phyloP scores from a whole-genome alignment of 805 yeast species.

The Metschnikowia drakensbergensis region DNA sequence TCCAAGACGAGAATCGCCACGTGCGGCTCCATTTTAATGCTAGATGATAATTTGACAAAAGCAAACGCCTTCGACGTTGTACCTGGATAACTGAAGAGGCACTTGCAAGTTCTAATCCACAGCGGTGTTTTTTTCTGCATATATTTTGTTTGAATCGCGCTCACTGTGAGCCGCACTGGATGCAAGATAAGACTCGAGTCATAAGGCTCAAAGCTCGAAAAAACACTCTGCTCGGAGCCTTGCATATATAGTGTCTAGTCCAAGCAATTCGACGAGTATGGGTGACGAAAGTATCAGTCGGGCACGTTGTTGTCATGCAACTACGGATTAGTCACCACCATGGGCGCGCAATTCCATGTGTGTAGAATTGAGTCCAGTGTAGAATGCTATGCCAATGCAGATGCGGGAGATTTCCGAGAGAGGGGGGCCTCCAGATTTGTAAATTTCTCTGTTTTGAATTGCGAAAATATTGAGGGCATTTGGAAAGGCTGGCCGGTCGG shows the following conservation, averaged over 20 bases:
- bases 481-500: too few relatives aligned
- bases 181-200: slow-evolving; percentile 3
- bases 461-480: too few relatives aligned
- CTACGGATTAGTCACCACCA: too few relatives aligned
- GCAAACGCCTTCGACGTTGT: slow-evolving; percentile 1
- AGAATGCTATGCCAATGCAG: too few relatives aligned
- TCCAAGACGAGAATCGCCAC: slow-evolving; percentile 42
- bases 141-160: background rate
- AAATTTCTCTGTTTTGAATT: too few relatives aligned
- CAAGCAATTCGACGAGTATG: background rate
- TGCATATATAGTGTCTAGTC: too few relatives aligned
- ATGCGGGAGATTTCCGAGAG: too few relatives aligned
- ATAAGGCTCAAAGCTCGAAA: background rate
- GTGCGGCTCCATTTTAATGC: slow-evolving; percentile 20
- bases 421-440: too few relatives aligned
- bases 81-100: background rate
- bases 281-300: too few relatives aligned
- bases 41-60: background rate
- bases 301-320: too few relatives aligned
- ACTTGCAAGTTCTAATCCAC: background rate
- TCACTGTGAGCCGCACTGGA: background rate
- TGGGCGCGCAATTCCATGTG: too few relatives aligned
- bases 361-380: too few relatives aligned
- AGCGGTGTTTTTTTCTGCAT: slow-evolving; percentile 2
- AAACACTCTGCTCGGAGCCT: background rate